Evolutionary conservation across 768 basidiomycete species (phyloP).

Genomic region (Lactarius sp.): DNA sequence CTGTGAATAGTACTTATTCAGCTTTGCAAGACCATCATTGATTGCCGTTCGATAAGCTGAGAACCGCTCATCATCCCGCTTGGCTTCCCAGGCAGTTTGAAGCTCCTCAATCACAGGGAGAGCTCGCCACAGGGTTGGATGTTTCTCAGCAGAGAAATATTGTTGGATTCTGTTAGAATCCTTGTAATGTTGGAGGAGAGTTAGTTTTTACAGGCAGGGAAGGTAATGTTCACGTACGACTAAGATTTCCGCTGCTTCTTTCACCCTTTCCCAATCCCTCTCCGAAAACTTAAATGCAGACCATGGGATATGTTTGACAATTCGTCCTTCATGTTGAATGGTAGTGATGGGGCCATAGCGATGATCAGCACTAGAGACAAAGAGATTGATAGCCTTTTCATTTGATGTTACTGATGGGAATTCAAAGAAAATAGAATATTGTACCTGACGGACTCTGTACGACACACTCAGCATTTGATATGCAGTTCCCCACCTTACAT

Average conservation of each 20-base stretch:
- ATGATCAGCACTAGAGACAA: neutral
- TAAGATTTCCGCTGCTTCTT: neutral
- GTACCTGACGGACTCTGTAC: neutral
- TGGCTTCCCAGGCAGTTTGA: neutral
- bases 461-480: neutral
- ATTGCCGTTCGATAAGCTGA: slow-evolving; percentile 27
- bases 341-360: neutral
- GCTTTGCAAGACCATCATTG: slow-evolving; percentile 5
- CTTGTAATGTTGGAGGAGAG: neutral
- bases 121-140: slow-evolving; percentile 29
- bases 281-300: neutral
- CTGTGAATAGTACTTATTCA: slow-evolving; percentile 25
- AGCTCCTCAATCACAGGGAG: slow-evolving; percentile 32
- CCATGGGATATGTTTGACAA: neutral
- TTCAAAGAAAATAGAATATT: too few relatives aligned
- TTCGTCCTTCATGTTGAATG: neutral
- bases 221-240: neutral
- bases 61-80: slow-evolving; percentile 10
- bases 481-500: neutral
- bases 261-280: neutral
- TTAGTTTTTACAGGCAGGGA: neutral
- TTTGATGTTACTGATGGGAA: too few relatives aligned
- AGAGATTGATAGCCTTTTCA: neutral
- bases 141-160: slow-evolving; percentile 28
- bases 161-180: slow-evolving; percentile 31